Conservation (phyloP, 2,329 filamentous ascomycete genomes). For the Aspergillus pseudoglaucus region DNA sequence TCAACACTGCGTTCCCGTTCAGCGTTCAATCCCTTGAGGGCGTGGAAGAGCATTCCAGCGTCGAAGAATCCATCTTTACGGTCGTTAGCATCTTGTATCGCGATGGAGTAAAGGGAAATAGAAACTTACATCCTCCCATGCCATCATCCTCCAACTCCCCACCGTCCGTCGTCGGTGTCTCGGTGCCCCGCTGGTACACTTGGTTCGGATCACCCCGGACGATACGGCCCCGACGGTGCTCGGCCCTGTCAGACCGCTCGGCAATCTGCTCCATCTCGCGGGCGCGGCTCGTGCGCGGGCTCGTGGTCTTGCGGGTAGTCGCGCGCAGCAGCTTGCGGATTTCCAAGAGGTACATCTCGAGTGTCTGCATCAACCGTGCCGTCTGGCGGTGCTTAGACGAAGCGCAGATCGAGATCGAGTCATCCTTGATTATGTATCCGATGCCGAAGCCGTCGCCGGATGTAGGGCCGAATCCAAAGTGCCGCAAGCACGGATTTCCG, state of each 20-base stretch:
- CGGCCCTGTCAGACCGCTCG: slow-evolving; percentile 33
- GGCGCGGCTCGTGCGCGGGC: slow-evolving; percentile 50
- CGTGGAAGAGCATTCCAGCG: slow-evolving; percentile 86
- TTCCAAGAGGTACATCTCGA: slow-evolving; percentile 87
- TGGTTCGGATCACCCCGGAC: slow-evolving; percentile 51
- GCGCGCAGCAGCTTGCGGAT: slow-evolving; percentile 76
- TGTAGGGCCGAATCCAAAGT: slow-evolving; percentile 95
- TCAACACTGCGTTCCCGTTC: slow-evolving; percentile 30
- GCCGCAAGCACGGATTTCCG: slow-evolving; percentile 86
- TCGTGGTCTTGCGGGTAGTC: slow-evolving; percentile 51
- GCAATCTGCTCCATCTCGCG: slow-evolving; percentile 51
- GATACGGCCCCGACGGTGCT: slow-evolving; percentile 62
- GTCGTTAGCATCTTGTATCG: slow-evolving; percentile 5
- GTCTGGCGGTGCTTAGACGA: slow-evolving; percentile 93
- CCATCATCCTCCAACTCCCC: slow-evolving; percentile 73
- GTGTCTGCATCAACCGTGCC: slow-evolving; percentile 75
- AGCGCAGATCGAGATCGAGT: slow-evolving; percentile 82
- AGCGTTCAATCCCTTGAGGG: slow-evolving; percentile 58
- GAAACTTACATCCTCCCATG: slow-evolving; percentile 80
- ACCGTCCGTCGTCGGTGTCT: slow-evolving; percentile 63
- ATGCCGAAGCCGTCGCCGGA: slow-evolving; percentile 94
- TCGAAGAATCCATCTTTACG: slow-evolving; percentile 91
- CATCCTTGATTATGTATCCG: slow-evolving; percentile 97
- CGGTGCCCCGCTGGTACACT: slow-evolving; percentile 39
- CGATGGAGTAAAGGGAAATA: slow-evolving; percentile 1